Evolutionary conservation across 139 green algal genomes (phyloP).

Genomic region (Coccomyxa sp.): DNA sequence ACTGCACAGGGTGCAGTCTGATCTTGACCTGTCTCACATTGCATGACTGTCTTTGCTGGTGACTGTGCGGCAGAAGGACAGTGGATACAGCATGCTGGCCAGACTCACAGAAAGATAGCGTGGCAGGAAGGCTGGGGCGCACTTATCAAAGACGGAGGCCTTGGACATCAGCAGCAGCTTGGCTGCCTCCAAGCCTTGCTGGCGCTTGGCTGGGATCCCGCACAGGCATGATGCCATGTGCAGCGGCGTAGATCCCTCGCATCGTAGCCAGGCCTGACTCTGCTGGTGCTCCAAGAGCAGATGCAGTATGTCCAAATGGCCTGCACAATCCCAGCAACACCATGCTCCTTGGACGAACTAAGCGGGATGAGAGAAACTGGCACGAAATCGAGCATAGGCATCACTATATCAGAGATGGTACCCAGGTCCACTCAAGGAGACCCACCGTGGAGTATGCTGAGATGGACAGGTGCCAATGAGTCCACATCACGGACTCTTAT

Average conservation of each 20-base stretch:
- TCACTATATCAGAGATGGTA: background rate
- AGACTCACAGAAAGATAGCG: background rate
- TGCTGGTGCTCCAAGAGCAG: constrained; percentile 47
- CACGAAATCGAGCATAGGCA: background rate
- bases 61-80: background rate
- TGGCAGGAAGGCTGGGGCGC: background rate
- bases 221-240: constrained; percentile 54
- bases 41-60: background rate
- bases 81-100: background rate
- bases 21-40: too few relatives aligned
- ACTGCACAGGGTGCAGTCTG: too few relatives aligned
- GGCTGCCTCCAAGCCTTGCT: constrained; percentile 26
- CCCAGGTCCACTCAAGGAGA: too few relatives aligned
- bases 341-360: background rate
- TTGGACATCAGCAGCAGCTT: constrained; percentile 45
- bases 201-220: constrained; percentile 11
- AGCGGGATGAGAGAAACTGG: background rate
- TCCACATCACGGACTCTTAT: constrained; percentile 49
- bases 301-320: constrained; percentile 39
- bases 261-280: constrained; percentile 24
- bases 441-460: constrained; percentile 72
- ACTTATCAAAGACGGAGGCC: constrained; percentile 33
- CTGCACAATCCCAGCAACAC: constrained; percentile 19
- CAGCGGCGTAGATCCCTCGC: constrained; percentile 65
- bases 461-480: constrained; percentile 72